Base-by-base conservation (phyloP, 345 rosid species). In the Kernera saxatilis region DNA sequence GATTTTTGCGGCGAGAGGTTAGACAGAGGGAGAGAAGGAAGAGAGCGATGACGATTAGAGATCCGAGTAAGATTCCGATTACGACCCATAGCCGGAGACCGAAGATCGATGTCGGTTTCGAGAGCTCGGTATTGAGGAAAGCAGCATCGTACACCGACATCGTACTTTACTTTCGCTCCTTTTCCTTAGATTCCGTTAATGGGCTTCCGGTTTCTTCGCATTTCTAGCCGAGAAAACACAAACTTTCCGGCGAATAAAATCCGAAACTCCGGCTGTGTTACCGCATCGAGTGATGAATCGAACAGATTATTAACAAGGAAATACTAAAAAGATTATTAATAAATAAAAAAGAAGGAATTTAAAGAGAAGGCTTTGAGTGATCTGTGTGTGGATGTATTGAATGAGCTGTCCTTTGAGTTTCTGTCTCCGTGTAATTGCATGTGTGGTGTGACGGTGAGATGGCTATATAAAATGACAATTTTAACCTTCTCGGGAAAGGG, bases 11-110 rank as follows among this genome's bases (percentile, higher is more conserved):
- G 26, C 88, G 80, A 5, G 96, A 90, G 44, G 88, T 87, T 23
- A 88, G 62, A 67, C 92, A 93, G 35, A 93, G 88, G 23, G 98
- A 84, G 69, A 90, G 77, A 37, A 93, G 71, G 81, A 93, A 93
- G 55, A 93, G 96, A 10, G 88, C 75, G 62, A 90, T 82, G 32
- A 93, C 96, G 36, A 93, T 84, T 17, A 89, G 82, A 50, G 92
- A 84, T 37, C 98, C 98, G 12, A 84, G 77, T 56, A 84, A 80
- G 48, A 90, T 86, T 37, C 97, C 98, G 43, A 91, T 73, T 18
- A 93, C 90, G 0, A 88, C 87, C 93, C 93, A 88, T 30, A 85
- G 66, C 37, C 82, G 71, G 14, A 93, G 82, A 45, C 97, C 98
- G 60, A 93, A 93, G 64, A 93, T 85, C 40, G 96, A 87, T 4